Base-by-base conservation (phyloP, 805 yeast species). In the Hanseniaspora taiwanica region DNA sequence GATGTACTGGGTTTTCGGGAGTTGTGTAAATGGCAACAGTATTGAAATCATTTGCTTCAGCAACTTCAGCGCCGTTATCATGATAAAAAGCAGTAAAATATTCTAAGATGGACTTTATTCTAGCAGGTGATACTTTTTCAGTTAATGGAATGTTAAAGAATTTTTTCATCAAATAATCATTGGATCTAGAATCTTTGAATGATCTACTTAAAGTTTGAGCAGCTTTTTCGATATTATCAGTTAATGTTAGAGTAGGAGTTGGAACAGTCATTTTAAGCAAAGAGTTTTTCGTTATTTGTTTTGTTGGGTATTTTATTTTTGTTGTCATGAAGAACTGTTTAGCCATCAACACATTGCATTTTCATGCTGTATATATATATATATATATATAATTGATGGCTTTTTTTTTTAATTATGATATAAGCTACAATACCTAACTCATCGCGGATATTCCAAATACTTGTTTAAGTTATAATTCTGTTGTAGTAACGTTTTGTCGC, bases 191-290 rank as follows among this genome's bases (percentile, higher is more conserved):
- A 27, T 38, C 21, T 16, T 12, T 14, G 20, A 43, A 43, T 12
- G 46, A 42, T 2, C 36, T 43, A n/a, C 14, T 34, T 13, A 43
- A 20, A 14, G 40, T 31, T 1, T 27, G 27, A 13, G 40, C 41
- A 14, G 37, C 46, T 36, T 27, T 43, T 35, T 36, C 34, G 17
- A 38, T 16, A 21, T 43, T 44, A 3, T 39, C 39, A 9, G 56
- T 49, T 25, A 34, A 37, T 34, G 50, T 48, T 37, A 51, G 38
- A 13, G 49, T 46, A 18, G 42, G 43, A 19, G 44, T 46, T 17
- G 48, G 35, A 21, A 36, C 34, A n/a, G 35, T 20, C 43, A 40
- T 40, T 21, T 40, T 13, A n/a, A n/a, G n/a, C n/a, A n/a, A n/a
- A n/a, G n/a, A n/a, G n/a, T n/a, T n/a, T n/a, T n/a, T n/a, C n/a